Evolutionary conservation across 2,329 filamentous ascomycete species (phyloP), one percentile per base, ranked within the genome.

Genomic region (Colletotrichum sp.): DNA sequence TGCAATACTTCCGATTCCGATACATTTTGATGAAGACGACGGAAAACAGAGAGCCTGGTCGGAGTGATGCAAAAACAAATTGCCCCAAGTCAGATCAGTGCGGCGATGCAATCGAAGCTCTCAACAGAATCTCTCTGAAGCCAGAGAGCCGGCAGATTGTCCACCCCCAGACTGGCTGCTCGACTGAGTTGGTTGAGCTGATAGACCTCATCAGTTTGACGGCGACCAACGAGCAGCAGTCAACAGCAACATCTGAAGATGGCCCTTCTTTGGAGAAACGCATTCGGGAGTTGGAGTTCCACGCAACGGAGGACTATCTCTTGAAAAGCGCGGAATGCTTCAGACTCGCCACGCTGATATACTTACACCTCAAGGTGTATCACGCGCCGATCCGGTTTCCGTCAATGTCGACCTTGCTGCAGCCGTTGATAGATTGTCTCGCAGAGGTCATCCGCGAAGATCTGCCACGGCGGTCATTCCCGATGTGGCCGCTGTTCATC

Each of bases 301-400:
- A 36, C 10, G 10, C 55, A 8, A 52, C 26, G 15, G 36, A 59
- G 4, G 52, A 69, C 8, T 69, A 72, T 2, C 63, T 72, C 18
- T 12, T 68, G n/a, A 68, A 72, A 18, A 72, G 71, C n/a, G 71
- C 71, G 32, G 71, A 72, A 34, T 68, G 71, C 36, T 72, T 72
- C 36, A 44, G 52, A 16, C 21, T 62, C 36, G 63, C 71, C 15
- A 55, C 71, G 28, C 34, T 68, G 26, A 69, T 69, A 4, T 72
- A 72, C 34, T 65, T 72, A 15, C 52, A 36, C 28, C 24, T 68
- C 13, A 34, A 64, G 18, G 18, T 63, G 9, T 52, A 39, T 3
- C 15, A 32, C 12, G 59, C 32, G 0, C 68, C 57, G 13, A 63
- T 63, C 2, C 36, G 57, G n/a, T 69, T 39, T 21, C 65, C 65